A percentile compares a stretch with the other conserved stretches of the same genome.
Conservation (phyloP, 2,329 filamentous ascomycete species). For the Claviceps pazoutovae region DNA sequence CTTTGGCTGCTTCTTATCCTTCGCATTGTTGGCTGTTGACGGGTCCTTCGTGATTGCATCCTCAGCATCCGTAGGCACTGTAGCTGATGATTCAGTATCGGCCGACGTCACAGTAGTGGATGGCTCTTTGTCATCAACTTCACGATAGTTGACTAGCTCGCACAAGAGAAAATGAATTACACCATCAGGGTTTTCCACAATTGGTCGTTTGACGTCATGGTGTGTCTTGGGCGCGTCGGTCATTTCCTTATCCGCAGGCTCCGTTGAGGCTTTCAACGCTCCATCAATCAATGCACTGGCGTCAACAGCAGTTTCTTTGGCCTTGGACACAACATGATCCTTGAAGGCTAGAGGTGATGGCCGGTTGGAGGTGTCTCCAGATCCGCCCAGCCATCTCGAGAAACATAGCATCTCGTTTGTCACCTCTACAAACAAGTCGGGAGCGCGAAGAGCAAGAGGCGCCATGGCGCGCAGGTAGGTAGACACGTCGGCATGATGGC, state of each 20-base stretch:
- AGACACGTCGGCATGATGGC: constrained; percentile 50
- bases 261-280: constrained; percentile 47
- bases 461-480: constrained; percentile 65
- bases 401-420: constrained; percentile 76
- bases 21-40: constrained; percentile 25
- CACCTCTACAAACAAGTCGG: constrained; percentile 74
- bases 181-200: constrained; percentile 85
- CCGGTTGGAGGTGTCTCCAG: constrained; percentile 17
- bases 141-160: constrained; percentile 80
- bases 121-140: constrained; percentile 74
- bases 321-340: constrained; percentile 8
- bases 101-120: constrained; percentile 27
- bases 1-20: constrained; percentile 54
- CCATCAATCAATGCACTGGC: constrained; percentile 12
- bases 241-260: constrained; percentile 45
- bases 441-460: constrained; percentile 66
- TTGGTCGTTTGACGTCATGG: constrained; percentile 62
- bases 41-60: constrained; percentile 19
- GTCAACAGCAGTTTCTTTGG: constrained; percentile 3
- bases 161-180: constrained; percentile 91
- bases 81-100: constrained; percentile 19
- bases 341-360: constrained; percentile 28
- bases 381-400: constrained; percentile 38
- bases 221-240: constrained; percentile 48
- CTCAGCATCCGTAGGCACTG: constrained; percentile 14